Evolutionary conservation across 1,284 basidiomycete genomes (phyloP).

Genomic region (Sporisorium exsertum): DNA sequence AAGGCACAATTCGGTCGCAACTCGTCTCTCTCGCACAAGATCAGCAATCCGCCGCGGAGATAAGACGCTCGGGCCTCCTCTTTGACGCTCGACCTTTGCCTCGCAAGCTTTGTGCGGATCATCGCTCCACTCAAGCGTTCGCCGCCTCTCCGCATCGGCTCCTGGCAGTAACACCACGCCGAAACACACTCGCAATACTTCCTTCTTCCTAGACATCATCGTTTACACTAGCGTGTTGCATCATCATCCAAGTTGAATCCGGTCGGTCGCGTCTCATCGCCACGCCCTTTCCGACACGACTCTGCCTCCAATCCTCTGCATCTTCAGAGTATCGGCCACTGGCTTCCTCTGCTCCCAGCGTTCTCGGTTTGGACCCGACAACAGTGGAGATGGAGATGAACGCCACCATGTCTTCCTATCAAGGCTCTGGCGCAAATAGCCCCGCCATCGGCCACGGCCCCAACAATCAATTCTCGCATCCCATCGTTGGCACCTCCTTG

Average conservation of each 20-base stretch:
- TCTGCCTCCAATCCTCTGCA: not conserved
- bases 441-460: conserved; percentile 34
- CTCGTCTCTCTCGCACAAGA: not conserved
- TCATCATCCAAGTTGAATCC: not conserved
- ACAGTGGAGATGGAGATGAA: conserved; percentile 51
- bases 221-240: not conserved
- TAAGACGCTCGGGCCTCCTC: conserved; percentile 6
- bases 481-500: conserved; percentile 30
- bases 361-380: conserved; percentile 20
- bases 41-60: not conserved
- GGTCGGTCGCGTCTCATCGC: not conserved
- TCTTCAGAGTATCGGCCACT: not conserved
- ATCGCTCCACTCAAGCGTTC: not conserved
- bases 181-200: not conserved
- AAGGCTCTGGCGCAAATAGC: conserved; percentile 52
- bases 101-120: not conserved
- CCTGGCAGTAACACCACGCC: not conserved
- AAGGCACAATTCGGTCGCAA: not conserved
- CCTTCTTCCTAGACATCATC: not conserved
- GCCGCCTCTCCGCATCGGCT: not conserved
- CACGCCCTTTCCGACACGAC: not conserved
- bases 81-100: not conserved
- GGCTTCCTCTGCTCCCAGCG: not conserved
- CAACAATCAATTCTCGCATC: conserved; percentile 24
- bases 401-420: conserved; percentile 52